phyloP scores from a whole-genome alignment of 2,329 filamentous ascomycete genomes.

The Colletotrichum abscissum region DNA sequence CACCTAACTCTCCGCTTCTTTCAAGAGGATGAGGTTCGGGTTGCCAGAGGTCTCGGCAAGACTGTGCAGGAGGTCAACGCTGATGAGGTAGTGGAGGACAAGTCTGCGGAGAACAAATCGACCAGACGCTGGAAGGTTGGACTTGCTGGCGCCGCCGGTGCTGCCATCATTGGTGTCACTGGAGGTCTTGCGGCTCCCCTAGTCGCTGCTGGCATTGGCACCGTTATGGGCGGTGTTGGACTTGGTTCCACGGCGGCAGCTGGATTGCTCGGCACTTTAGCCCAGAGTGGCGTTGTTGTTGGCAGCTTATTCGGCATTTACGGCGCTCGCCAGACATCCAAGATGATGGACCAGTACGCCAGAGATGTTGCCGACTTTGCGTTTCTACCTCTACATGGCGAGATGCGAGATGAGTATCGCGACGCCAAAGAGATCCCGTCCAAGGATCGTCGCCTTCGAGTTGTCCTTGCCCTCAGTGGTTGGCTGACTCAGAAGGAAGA shows the following conservation, averaged over 20 bases:
- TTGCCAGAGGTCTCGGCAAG: constrained; percentile 79
- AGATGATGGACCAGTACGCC: constrained; percentile 90
- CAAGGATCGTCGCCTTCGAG: constrained; percentile 75
- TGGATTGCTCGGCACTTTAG: constrained; percentile 81
- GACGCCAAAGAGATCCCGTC: constrained; percentile 64
- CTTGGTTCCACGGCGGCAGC: constrained; percentile 80
- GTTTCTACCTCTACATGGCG: constrained; percentile 78
- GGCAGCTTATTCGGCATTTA: constrained; percentile 94
- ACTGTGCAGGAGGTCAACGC: constrained; percentile 67
- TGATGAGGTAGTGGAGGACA: constrained; percentile 45
- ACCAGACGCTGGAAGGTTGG: constrained; percentile 80
- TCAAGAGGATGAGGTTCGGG: constrained; percentile 77
- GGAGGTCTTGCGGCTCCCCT: constrained; percentile 83
- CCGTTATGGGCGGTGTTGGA: constrained; percentile 80
- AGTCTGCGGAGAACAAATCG: constrained; percentile 71
- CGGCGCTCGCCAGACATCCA: constrained; percentile 81
- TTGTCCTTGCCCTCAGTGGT: constrained; percentile 86
- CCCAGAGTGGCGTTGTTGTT: constrained; percentile 82
- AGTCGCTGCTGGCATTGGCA: constrained; percentile 82
- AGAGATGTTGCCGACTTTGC: constrained; percentile 90
- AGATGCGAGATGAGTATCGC: constrained; percentile 52
- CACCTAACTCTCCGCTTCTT: constrained; percentile 74
- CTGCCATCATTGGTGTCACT: constrained; percentile 76
- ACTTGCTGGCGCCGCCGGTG: constrained; percentile 55
- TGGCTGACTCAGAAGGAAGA: constrained; percentile 81